Evolutionary conservation across 73 alveolate genomes (phyloP), one percentile per base, ranked within the genome.

Genomic region (Stentor coeruleus): DNA sequence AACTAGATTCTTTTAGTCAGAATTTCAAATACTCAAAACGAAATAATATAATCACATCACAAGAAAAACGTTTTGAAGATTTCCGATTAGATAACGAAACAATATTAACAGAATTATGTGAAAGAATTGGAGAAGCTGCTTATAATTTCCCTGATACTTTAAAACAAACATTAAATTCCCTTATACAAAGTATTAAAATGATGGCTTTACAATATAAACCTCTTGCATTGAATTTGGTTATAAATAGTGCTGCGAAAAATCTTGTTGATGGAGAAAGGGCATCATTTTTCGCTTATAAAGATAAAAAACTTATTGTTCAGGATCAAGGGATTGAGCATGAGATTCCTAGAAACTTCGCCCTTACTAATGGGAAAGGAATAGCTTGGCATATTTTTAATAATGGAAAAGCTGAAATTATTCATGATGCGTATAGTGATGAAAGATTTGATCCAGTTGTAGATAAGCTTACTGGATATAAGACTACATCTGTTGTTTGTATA

Each of bases 401-500:
- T 33, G n/a, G 39, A 33, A 20, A 33, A 31, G 37, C 79, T 15
- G 79, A 66, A 66, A 66, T 66, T 11, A 33, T 66, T 20, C n/a
- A 20, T 20, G n/a, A 20, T 33, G 79, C 37, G 1, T 66, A 66
- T 66, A 28, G 40, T 66, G 79, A 66, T 66, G 37, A 66, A 2
- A 20, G 79, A 40, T 66, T 66, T 2, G 79, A 66, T 40, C 36
- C 79, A 1, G 14, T 11, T 20, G 33, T 66, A 28, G 79, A 66
- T 40, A 66, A 66, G 79, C 39, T 66, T 0, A 20, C 79, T 20
- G 79, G 79, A 31, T 66, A 66, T 66, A 66, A 66, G 33, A 66
- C 79, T 66, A 20, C 79, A 14, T 28, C n/a, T 66, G 33, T 66
- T 20, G 15, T 66, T 20, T 66, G 42, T 1, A 33, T 66, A 31